A percentile compares a stretch with the other conserved stretches of the same genome.
Conservation (phyloP, 768 basidiomycete species). For the Hericium erinaceus region DNA sequence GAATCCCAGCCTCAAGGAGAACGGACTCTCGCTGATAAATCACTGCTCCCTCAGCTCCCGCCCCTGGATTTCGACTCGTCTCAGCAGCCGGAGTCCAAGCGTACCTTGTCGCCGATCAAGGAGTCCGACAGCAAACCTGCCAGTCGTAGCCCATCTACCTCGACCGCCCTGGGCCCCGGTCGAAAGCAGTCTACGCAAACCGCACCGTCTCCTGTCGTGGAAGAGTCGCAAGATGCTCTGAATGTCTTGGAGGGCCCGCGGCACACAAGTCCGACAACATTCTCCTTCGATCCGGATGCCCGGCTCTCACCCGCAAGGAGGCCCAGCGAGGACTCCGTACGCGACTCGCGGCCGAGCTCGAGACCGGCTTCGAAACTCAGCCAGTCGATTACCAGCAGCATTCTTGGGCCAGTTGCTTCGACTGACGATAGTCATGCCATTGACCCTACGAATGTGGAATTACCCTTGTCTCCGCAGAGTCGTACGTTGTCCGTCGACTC, state of each 20-base stretch:
- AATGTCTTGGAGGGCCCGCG: slow-evolving; percentile 9
- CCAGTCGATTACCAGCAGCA: not conserved
- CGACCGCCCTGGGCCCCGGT: not conserved
- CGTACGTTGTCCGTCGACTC: slow-evolving; percentile 1
- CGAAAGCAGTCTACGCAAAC: not conserved
- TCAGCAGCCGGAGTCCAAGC: slow-evolving; percentile 1
- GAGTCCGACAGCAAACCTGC: slow-evolving; percentile 25
- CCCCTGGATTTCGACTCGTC: slow-evolving; percentile 40
- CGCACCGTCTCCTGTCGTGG: slow-evolving; percentile 1
- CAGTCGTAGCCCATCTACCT: not conserved
- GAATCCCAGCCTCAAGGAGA: not conserved
- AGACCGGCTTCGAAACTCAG: not conserved
- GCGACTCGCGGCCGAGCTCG: not conserved
- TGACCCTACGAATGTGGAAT: not conserved
- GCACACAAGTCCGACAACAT: slow-evolving; percentile 13
- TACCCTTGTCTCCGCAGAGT: not conserved
- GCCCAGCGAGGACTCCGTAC: not conserved
- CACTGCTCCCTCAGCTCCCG: slow-evolving; percentile 41
- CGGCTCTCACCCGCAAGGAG: not conserved
- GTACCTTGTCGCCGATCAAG: slow-evolving; percentile 45
- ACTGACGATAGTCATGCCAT: not conserved
- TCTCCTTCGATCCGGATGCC: slow-evolving; percentile 16
- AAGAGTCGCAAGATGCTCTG: slow-evolving; percentile 1
- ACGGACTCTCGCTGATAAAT: slow-evolving; percentile 1
- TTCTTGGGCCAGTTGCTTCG: not conserved